Evolutionary conservation across 2,329 filamentous ascomycete species (phyloP).

Genomic region (Microcera coccophila): DNA sequence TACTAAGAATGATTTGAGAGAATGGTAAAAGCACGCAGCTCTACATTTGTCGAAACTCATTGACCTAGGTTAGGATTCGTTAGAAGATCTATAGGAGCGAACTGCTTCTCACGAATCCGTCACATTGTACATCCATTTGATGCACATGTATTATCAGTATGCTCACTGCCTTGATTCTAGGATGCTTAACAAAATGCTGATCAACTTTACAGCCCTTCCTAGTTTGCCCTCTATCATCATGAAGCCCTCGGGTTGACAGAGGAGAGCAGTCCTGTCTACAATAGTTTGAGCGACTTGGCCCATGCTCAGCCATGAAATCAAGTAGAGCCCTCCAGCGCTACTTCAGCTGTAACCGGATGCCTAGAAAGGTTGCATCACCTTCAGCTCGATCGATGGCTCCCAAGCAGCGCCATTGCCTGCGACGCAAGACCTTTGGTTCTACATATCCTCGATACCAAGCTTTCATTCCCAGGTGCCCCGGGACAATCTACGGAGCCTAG

Average conservation of each 20-base stretch:
- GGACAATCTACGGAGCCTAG: not conserved
- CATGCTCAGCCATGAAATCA: not conserved
- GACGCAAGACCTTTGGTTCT: slow-evolving; percentile 1
- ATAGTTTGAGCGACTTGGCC: not conserved
- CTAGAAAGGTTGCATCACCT: slow-evolving; percentile 1
- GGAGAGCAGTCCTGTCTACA: not conserved
- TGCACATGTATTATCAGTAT: slow-evolving; percentile 2
- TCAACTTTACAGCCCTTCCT: not conserved
- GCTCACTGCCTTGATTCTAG: not conserved
- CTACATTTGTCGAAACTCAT: not conserved
- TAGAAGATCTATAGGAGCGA: not conserved
- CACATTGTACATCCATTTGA: not conserved
- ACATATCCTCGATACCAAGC: slow-evolving; percentile 1
- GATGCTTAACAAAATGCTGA: not conserved
- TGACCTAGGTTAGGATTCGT: not conserved
- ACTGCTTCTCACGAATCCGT: not conserved
- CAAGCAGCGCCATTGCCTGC: slow-evolving; percentile 4
- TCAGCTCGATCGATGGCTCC: slow-evolving; percentile 6
- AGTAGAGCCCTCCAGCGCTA: not conserved
- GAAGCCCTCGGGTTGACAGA: not conserved
- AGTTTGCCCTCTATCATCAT: slow-evolving; percentile 2
- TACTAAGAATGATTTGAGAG: not conserved
- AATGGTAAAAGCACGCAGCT: not conserved
- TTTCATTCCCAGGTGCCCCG: not conserved
- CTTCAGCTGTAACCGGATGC: not conserved